phyloP scores from a whole-genome alignment of 768 basidiomycete genomes.

The Amanita polypyramis region DNA sequence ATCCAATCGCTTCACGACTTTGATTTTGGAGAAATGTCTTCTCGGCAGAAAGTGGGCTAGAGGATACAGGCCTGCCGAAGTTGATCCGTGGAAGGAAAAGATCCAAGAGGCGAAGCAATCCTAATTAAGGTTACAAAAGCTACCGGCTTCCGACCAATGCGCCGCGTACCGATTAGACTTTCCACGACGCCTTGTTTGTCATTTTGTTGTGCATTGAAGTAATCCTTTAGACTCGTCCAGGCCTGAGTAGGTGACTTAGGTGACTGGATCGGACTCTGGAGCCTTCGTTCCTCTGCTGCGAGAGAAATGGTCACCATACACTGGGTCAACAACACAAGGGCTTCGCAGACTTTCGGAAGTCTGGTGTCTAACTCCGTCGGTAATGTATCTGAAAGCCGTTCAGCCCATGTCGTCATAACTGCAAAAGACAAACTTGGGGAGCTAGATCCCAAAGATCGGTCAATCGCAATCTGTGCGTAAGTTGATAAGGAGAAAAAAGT shows the following conservation, averaged over 20 bases:
- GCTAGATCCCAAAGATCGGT: conserved; percentile 25
- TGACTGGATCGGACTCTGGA: conserved; percentile 11
- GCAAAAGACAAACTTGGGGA: background rate
- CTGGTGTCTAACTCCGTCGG: conserved; percentile 49
- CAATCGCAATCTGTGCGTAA: conserved; percentile 47
- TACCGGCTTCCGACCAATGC: background rate
- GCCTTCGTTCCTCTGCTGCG: conserved; percentile 30
- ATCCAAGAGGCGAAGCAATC: conserved; percentile 65
- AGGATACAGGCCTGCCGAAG: conserved; percentile 52
- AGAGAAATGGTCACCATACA: conserved; percentile 60
- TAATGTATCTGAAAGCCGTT: background rate
- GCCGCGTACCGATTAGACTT: conserved; percentile 43
- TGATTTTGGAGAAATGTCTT: conserved; percentile 7
- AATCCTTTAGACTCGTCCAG: conserved; percentile 21
- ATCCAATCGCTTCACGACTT: conserved; percentile 39
- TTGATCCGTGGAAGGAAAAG: conserved; percentile 78
- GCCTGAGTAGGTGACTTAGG: conserved; percentile 5
- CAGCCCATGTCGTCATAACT: background rate
- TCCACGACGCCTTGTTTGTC: conserved; percentile 39
- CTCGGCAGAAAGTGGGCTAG: conserved; percentile 16
- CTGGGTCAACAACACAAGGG: conserved; percentile 67
- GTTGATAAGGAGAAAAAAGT: conserved; percentile 50
- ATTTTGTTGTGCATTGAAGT: conserved; percentile 34
- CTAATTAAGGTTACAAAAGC: conserved; percentile 26
- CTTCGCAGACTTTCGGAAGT: conserved; percentile 74